Evolutionary conservation across 2,329 filamentous ascomycete species (phyloP).

Genomic region (Atkinsonella hypoxylon): DNA sequence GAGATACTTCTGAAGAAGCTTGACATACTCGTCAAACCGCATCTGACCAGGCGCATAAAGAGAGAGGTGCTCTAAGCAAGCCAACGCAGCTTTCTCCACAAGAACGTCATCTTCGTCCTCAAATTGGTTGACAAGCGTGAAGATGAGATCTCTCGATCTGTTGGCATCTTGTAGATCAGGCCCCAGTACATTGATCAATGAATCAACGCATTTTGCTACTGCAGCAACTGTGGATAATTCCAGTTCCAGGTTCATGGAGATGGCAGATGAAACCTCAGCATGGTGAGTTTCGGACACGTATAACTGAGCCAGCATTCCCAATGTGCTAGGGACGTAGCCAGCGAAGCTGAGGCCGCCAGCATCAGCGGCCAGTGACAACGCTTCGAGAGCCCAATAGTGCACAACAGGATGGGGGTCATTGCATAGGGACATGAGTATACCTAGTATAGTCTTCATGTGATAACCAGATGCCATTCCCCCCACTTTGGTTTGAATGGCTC

Average conservation of each 20-base stretch:
- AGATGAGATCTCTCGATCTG: slow-evolving; percentile 84
- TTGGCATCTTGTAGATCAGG: slow-evolving; percentile 88
- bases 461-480: slow-evolving; percentile 96
- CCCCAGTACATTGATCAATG: slow-evolving; percentile 91
- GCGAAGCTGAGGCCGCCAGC: slow-evolving; percentile 89
- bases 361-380: slow-evolving; percentile 73
- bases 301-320: slow-evolving; percentile 88
- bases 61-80: slow-evolving; percentile 81
- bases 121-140: slow-evolving; percentile 76
- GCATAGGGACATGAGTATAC: slow-evolving; percentile 93
- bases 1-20: slow-evolving; percentile 65
- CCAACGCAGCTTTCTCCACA: slow-evolving; percentile 64
- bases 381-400: slow-evolving; percentile 93
- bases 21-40: slow-evolving; percentile 74
- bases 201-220: slow-evolving; percentile 80
- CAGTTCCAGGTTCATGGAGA: slow-evolving; percentile 83
- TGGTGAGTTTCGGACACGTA: slow-evolving; percentile 91
- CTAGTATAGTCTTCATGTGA: slow-evolving; percentile 93
- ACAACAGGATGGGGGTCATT: slow-evolving; percentile 92
- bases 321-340: slow-evolving; percentile 74
- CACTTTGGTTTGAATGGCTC: slow-evolving; percentile 87
- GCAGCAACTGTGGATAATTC: slow-evolving; percentile 73
- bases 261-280: slow-evolving; percentile 63
- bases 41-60: slow-evolving; percentile 84
- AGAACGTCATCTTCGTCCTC: slow-evolving; percentile 59